Percentiles rank a stretch among this genome's conserved stretches.
Conservation (phyloP, 495 filamentous ascomycete genomes). For the Penicillium robsamsonii region DNA sequence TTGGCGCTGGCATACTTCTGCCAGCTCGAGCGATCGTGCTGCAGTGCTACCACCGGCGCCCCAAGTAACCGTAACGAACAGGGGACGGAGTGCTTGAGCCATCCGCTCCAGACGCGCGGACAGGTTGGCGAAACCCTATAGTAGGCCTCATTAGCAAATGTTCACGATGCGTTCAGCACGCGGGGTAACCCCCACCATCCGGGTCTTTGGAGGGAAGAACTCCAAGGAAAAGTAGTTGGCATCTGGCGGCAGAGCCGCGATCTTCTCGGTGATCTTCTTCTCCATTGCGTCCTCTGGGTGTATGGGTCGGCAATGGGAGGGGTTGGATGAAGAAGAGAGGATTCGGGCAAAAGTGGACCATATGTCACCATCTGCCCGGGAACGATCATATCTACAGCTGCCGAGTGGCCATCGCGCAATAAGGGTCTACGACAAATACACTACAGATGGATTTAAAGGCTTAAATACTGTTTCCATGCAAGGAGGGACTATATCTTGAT, state of each 20-base stretch:
- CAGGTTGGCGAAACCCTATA: slow-evolving; percentile 82
- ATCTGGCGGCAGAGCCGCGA: slow-evolving; percentile 80
- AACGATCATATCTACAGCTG: slow-evolving; percentile 22
- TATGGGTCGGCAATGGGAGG: slow-evolving; percentile 19
- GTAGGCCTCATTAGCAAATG: slow-evolving; percentile 1
- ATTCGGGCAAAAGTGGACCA: slow-evolving; percentile 30
- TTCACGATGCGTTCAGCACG: slow-evolving; percentile 19
- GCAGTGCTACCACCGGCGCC: slow-evolving; percentile 93
- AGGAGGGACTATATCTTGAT: neutral
- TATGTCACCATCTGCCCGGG: slow-evolving; percentile 19
- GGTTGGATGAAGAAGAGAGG: slow-evolving; percentile 18
- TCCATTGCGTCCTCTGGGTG: slow-evolving; percentile 40
- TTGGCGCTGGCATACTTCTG: slow-evolving; percentile 91
- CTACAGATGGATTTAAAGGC: neutral
- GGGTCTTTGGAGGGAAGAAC: slow-evolving; percentile 97
- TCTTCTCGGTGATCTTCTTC: slow-evolving; percentile 93
- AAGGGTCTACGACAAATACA: slow-evolving; percentile 3
- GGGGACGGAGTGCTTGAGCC: slow-evolving; percentile 80
- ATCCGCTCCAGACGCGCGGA: slow-evolving; percentile 92
- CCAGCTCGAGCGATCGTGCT: slow-evolving; percentile 84
- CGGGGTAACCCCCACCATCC: slow-evolving; percentile 61
- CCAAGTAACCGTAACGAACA: slow-evolving; percentile 98
- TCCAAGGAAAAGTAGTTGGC: slow-evolving; percentile 92
- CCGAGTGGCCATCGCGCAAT: slow-evolving; percentile 19
- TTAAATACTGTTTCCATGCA: slow-evolving; percentile 7